These are phyloP conservation scores for Komagataella ulmi DNA, from an alignment of 805 yeast genomes.

Conservation along the genomic window DNA sequence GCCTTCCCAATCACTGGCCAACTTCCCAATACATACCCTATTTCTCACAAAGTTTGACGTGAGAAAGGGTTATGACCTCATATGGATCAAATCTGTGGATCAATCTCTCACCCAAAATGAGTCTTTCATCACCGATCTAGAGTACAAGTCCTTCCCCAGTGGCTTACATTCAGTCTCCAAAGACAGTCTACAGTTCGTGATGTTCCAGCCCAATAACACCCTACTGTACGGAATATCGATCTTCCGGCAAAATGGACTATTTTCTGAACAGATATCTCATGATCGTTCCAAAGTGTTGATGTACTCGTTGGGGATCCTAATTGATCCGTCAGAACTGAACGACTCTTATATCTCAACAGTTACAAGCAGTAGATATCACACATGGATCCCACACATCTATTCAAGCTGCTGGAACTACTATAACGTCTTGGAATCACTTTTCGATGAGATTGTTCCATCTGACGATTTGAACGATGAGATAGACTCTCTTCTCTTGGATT, in stretches of 20 bases:
- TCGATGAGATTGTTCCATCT: constrained; percentile 14
- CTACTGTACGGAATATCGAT: constrained; percentile 36
- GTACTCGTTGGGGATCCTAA: constrained; percentile 52
- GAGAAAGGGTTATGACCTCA: constrained; percentile 32
- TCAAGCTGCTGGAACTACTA: constrained; percentile 10
- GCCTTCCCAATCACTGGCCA: not conserved
- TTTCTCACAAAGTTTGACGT: constrained; percentile 41
- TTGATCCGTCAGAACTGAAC: constrained; percentile 24
- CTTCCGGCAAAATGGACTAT: constrained; percentile 28
- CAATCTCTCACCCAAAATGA: constrained; percentile 3
- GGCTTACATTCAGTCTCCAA: constrained; percentile 41
- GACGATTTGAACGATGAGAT: constrained; percentile 14
- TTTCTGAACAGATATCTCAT: constrained; percentile 10
- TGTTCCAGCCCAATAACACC: constrained; percentile 11
- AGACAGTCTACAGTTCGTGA: constrained; percentile 43
- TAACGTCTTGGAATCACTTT: constrained; percentile 11
- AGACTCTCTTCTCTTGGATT: not conserved
- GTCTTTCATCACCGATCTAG: constrained; percentile 24
- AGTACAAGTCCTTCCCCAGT: constrained; percentile 55
- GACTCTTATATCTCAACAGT: not conserved
- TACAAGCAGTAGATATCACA: not conserved
- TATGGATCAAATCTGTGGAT: constrained; percentile 24
- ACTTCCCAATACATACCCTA: constrained; percentile 7
- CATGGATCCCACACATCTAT: constrained; percentile 2
- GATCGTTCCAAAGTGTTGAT: constrained; percentile 34